Evolutionary conservation across 163 green algal species (phyloP).

Genomic region (Chlamydomonas reinhardtii): DNA sequence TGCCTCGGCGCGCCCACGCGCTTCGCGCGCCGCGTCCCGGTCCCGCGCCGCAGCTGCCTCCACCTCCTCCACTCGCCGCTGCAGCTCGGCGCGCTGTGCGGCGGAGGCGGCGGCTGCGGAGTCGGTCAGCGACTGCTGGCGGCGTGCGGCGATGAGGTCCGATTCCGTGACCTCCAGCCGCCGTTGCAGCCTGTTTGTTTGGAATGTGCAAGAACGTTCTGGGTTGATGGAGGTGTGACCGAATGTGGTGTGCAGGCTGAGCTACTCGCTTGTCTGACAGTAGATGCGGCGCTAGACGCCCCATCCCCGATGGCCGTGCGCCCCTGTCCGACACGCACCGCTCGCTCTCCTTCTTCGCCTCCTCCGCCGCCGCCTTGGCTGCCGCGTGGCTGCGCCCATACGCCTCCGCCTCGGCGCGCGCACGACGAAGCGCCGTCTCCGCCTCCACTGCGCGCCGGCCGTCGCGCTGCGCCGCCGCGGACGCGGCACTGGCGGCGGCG

Average conservation of each 20-base stretch:
- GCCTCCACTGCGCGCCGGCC: constrained; percentile 7
- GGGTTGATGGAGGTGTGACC: too few relatives aligned
- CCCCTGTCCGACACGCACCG: too few relatives aligned
- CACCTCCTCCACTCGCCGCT: neutral
- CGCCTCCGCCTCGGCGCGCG: constrained; percentile 2
- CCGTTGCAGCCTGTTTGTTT: constrained; percentile 9
- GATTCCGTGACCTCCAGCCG: neutral
- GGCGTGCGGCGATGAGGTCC: constrained; percentile 5
- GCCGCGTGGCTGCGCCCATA: neutral
- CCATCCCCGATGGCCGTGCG: too few relatives aligned
- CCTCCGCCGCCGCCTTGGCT: constrained; percentile 20
- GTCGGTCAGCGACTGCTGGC: neutral
- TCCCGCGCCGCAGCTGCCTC: neutral
- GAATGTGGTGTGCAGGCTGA: too few relatives aligned
- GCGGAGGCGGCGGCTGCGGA: neutral
- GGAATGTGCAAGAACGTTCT: too few relatives aligned
- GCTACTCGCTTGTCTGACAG: too few relatives aligned
- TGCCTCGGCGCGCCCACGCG: neutral
- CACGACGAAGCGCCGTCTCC: neutral
- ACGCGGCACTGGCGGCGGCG: neutral
- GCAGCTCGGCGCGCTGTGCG: constrained; percentile 13
- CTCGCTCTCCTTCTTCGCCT: neutral
- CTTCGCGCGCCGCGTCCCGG: constrained; percentile 22
- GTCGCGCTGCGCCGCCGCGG: neutral
- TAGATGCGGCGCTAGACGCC: too few relatives aligned